Percentiles rank a stretch among this genome's conserved stretches.
Conservation (phyloP, 163 green algal genomes). For the Scenedesmus sp. region DNA sequence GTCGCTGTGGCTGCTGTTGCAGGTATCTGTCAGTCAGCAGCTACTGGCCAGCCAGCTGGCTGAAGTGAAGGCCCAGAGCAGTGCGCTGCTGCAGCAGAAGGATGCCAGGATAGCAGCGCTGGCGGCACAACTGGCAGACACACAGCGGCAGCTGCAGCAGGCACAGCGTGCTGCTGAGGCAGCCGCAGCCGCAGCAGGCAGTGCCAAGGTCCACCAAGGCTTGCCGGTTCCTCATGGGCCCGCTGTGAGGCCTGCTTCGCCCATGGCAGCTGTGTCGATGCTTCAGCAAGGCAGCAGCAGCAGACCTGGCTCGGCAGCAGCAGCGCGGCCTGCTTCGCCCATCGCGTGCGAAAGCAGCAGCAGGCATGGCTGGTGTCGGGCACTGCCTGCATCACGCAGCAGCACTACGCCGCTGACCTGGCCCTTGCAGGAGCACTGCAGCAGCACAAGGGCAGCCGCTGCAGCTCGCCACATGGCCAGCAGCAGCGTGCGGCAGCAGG, state of each 20-base stretch:
- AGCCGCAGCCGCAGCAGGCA: not conserved
- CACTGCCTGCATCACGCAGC: not conserved
- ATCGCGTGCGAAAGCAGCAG: not conserved
- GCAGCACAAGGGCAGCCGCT: not conserved
- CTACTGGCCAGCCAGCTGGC: not conserved
- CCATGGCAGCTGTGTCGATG: not conserved
- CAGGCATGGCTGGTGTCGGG: constrained; percentile 21
- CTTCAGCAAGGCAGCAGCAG: not conserved
- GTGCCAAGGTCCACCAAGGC: not conserved
- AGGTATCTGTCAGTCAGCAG: not conserved
- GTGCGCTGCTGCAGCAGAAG: not conserved
- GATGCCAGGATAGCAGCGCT: not conserved
- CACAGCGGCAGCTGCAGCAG: constrained; percentile 13
- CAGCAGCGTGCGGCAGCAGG: not conserved
- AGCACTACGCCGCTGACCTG: constrained; percentile 8
- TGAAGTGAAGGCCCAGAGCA: not conserved
- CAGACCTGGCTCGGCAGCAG: not conserved
- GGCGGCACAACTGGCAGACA: not conserved
- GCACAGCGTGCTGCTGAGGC: not conserved
- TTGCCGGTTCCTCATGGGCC: not conserved
- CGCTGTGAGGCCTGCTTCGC: not conserved
- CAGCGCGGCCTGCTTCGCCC: not conserved
- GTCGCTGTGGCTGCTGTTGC: not conserved
- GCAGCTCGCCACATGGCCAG: not conserved
- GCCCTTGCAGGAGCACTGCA: constrained; percentile 15